Evolutionary conservation across 2,329 filamentous ascomycete genomes (phyloP).

Genomic region (Neocucurbitaria cava): DNA sequence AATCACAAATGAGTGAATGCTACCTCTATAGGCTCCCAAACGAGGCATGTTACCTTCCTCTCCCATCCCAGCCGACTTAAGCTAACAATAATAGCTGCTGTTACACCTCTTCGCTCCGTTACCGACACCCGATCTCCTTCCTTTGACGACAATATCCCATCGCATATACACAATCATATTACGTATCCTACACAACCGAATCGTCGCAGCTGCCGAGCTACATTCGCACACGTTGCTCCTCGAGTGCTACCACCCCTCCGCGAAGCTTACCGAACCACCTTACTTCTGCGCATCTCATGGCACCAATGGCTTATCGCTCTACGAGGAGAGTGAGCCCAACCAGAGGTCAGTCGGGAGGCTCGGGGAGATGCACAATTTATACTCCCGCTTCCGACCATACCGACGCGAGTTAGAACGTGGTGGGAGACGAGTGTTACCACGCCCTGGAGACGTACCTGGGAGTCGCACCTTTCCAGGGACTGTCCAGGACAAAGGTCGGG

Average conservation of each 20-base stretch:
- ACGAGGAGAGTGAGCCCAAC: constrained; percentile 44
- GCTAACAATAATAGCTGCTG: constrained; percentile 47
- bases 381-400: constrained; percentile 74
- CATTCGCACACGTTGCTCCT: constrained; percentile 73
- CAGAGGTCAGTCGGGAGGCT: constrained; percentile 45
- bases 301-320: constrained; percentile 65
- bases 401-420: constrained; percentile 59
- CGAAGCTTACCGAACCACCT: constrained; percentile 71
- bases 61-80: neutral
- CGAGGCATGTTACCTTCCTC: constrained; percentile 32
- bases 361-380: constrained; percentile 63
- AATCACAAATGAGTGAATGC: constrained; percentile 33
- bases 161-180: constrained; percentile 69
- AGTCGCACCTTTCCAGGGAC: constrained; percentile 49
- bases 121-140: constrained; percentile 55
- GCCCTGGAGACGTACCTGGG: constrained; percentile 57
- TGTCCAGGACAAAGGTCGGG: constrained; percentile 35
- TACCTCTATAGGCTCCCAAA: constrained; percentile 48
- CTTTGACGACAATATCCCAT: constrained; percentile 64
- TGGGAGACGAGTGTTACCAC: constrained; percentile 46
- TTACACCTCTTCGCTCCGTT: constrained; percentile 52
- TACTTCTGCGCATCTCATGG: constrained; percentile 72
- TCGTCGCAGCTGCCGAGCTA: constrained; percentile 65
- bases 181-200: constrained; percentile 69
- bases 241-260: constrained; percentile 78